Base-by-base conservation (phyloP, 768 basidiomycete species). In the Neoboletus brunneissimus region DNA sequence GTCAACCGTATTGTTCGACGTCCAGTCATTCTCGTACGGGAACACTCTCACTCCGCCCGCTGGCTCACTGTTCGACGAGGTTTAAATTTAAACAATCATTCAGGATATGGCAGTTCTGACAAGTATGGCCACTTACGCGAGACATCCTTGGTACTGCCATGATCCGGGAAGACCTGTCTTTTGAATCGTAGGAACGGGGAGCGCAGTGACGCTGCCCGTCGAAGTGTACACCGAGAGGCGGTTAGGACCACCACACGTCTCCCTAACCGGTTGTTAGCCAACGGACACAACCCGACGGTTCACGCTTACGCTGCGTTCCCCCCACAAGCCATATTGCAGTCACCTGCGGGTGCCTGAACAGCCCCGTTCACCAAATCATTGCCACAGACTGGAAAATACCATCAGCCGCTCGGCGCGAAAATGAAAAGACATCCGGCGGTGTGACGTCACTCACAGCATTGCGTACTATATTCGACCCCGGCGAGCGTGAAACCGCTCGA, bases 321-420 rank as follows among this genome's bases (percentile, higher is more conserved):
- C 18, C 79, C 79, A 58, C 93, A 95, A 1, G 76, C 78, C 87
- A 87, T 89, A 66, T 80, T 82, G 65, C 93, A 95, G 35, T 78
- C 78, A 3, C 74, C 68, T 1, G 79, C 78, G 2, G 74, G 56
- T 0, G 79, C 80, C 18, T 63, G 47, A 1, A 78, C 81, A 2
- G 88, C 89, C 12, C 86, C 87, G 31, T 81, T 77, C 12, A 85
- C 74, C 49, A 92, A 73, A 11, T 75, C 71, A 64, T 90, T 77
- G 3, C 88, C 89, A 60, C 92, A 94, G 72, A 84, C 87, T 89
- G 57, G 38, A 15, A 48, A 18, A 40, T 41, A 10, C 11, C n/a
- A 41, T 41, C 40, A 41, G 40, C 20, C 40, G 40, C 20, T 22
- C 40, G 11, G 40, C n/a, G 10, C 38, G 8, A 6, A 40, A 40